These are phyloP conservation scores for Porphyrellus cyaneotinctus DNA, from an alignment of 768 basidiomycete genomes.

Conservation along the genomic window DNA sequence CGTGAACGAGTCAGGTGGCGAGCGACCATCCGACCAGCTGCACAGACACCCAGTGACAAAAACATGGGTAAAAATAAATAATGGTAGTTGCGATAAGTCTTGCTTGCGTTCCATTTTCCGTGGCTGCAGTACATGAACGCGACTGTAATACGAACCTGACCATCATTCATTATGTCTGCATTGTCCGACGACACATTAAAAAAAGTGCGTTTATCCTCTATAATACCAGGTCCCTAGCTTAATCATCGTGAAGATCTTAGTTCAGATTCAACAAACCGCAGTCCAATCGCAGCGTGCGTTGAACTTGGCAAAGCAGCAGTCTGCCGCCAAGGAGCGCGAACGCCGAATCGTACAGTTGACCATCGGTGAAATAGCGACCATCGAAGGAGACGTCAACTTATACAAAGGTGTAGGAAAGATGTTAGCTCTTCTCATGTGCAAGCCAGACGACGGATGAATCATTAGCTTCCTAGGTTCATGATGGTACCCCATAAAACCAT, in stretches of 20 bases:
- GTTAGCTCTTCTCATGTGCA: constrained; percentile 37
- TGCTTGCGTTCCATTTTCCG: too few species aligned
- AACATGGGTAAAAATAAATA: too few species aligned
- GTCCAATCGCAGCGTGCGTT: constrained; percentile 80
- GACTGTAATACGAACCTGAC: too few species aligned
- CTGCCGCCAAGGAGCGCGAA: constrained; percentile 79
- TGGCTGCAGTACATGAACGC: too few species aligned
- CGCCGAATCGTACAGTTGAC: constrained; percentile 87
- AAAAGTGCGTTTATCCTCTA: constrained; percentile 46
- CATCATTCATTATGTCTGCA: constrained; percentile 41
- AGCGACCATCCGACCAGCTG: too few species aligned
- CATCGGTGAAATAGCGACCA: constrained; percentile 70
- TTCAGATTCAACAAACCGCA: constrained; percentile 91
- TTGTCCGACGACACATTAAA: constrained; percentile 79
- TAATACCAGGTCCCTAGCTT: constrained; percentile 9
- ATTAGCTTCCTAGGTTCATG: constrained; percentile 67
- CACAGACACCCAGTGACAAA: too few species aligned
- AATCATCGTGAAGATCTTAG: constrained; percentile 60
- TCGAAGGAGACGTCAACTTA: constrained; percentile 71
- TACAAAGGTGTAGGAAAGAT: constrained; percentile 97
- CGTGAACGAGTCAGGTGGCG: too few species aligned
- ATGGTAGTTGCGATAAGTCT: too few species aligned
- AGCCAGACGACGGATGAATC: constrained; percentile 3
- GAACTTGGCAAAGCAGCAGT: constrained; percentile 70
- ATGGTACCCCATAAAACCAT: constrained; percentile 76